Evolutionary conservation across 768 basidiomycete species (phyloP).

Genomic region (Lyophyllum atratum): DNA sequence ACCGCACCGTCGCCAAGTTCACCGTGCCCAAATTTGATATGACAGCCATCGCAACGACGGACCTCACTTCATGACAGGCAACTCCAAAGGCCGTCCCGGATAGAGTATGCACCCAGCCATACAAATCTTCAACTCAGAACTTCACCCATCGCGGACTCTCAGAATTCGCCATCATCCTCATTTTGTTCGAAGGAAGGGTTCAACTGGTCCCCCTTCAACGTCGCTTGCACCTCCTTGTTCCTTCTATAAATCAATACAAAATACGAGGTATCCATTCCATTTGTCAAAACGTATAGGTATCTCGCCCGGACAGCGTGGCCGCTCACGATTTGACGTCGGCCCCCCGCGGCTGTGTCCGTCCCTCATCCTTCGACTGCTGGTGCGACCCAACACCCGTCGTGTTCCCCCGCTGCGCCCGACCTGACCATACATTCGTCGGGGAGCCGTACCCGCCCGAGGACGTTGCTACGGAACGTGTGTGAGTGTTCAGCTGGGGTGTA

Average conservation of each 20-base stretch:
- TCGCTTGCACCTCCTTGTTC: background rate
- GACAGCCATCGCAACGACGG: too few relatives aligned
- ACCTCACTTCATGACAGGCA: background rate
- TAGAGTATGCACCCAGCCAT: too few relatives aligned
- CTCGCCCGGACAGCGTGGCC: background rate
- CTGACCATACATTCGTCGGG: conserved; percentile 24
- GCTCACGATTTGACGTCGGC: background rate
- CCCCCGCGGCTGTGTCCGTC: background rate
- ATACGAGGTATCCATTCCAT: background rate
- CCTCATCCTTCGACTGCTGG: conserved; percentile 15
- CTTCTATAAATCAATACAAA: background rate
- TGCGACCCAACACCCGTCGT: conserved; percentile 9
- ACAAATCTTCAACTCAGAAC: too few relatives aligned
- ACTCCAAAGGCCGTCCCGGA: too few relatives aligned
- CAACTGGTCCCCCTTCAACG: background rate
- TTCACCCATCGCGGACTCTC: background rate
- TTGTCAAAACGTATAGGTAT: background rate
- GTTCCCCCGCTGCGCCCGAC: conserved; percentile 26
- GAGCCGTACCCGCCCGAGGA: conserved; percentile 28
- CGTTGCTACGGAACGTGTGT: conserved; percentile 15
- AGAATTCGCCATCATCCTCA: background rate
- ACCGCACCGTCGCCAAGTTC: too few relatives aligned
- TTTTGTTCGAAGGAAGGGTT: background rate
- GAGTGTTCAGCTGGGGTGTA: background rate
- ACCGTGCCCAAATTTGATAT: too few relatives aligned